Evolutionary conservation across 2,329 filamentous ascomycete species (phyloP).

Genomic region (Aspergillus sp.): DNA sequence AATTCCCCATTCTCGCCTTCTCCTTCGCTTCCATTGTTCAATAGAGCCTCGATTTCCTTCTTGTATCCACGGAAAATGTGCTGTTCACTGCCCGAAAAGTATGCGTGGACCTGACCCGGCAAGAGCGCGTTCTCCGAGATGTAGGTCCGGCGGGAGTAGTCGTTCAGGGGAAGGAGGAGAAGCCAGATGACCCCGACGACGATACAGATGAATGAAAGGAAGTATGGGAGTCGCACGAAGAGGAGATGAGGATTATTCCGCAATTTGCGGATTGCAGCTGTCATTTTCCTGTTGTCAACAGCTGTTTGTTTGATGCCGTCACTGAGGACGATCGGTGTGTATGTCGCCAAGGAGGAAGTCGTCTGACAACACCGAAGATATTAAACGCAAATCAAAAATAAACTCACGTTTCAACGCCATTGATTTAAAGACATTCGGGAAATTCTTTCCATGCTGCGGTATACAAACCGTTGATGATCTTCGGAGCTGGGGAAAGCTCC

Average conservation of each 20-base stretch:
- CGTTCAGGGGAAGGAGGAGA: conserved; percentile 79
- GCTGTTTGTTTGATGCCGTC: too few relatives aligned
- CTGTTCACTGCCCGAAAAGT: conserved; percentile 94
- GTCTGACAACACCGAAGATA: too few relatives aligned
- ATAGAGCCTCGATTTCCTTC: conserved; percentile 65
- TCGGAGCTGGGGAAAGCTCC: too few relatives aligned
- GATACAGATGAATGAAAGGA: conserved; percentile 80
- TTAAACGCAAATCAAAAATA: background rate
- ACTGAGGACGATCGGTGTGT: too few relatives aligned
- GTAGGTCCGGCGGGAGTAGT: conserved; percentile 89
- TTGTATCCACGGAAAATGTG: conserved; percentile 88
- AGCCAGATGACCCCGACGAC: conserved; percentile 85
- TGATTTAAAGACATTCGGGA: conserved; percentile 21
- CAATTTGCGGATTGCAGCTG: conserved; percentile 46
- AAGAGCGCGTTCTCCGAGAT: conserved; percentile 96
- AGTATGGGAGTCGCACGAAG: conserved; percentile 69
- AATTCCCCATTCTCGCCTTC: conserved; percentile 14
- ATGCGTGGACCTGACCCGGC: conserved; percentile 94
- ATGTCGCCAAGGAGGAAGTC: too few relatives aligned
- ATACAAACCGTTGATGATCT: background rate
- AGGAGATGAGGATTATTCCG: conserved; percentile 77
- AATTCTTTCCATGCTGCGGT: conserved; percentile 15
- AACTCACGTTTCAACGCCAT: conserved; percentile 40
- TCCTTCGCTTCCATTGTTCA: conserved; percentile 9
- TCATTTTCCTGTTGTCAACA: conserved; percentile 15